Evolutionary conservation across 2,329 filamentous ascomycete species (phyloP).

Genomic region (Ceratocystiopsis sp.): DNA sequence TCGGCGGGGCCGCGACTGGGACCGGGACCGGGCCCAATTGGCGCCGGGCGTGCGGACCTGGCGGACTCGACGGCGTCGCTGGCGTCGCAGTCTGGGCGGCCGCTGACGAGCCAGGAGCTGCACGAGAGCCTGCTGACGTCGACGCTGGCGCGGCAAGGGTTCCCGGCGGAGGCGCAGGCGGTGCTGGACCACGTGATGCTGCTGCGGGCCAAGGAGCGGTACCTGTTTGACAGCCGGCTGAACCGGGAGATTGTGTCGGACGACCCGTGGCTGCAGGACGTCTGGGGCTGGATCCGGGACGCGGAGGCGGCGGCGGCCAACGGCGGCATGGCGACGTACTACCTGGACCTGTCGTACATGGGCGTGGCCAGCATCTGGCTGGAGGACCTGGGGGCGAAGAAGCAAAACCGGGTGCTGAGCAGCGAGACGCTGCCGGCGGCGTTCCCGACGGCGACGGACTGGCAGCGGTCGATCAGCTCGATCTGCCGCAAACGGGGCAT

Average conservation of each 20-base stretch:
- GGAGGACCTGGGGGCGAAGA: constrained; percentile 41
- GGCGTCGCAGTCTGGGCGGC: constrained; percentile 5
- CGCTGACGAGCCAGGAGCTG: constrained; percentile 26
- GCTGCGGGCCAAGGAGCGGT: constrained; percentile 41
- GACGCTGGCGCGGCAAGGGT: constrained; percentile 25
- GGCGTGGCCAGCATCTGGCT: constrained; percentile 59
- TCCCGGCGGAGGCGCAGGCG: constrained; percentile 33
- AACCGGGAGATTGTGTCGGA: constrained; percentile 54
- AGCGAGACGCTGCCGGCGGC: constrained; percentile 25
- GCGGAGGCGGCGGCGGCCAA: constrained; percentile 47
- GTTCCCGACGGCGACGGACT: constrained; percentile 32
- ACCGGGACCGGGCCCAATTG: too few relatives aligned
- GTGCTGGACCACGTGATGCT: constrained; percentile 41
- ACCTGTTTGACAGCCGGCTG: constrained; percentile 43
- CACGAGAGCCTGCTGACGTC: constrained; percentile 37
- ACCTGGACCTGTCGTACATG: constrained; percentile 57
- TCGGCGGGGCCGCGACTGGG: too few relatives aligned
- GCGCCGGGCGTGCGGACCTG: not conserved
- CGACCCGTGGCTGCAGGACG: constrained; percentile 56
- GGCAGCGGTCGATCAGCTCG: constrained; percentile 44
- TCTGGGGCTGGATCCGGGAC: constrained; percentile 61
- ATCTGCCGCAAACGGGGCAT: constrained; percentile 47
- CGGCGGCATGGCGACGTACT: constrained; percentile 52
- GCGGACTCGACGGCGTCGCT: constrained; percentile 9
- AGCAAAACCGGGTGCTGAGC: constrained; percentile 1